Percentiles rank a stretch among this genome's conserved stretches.
phyloP scores from a whole-genome alignment of 2,329 filamentous ascomycete species.

The Ophiostoma sp. region DNA sequence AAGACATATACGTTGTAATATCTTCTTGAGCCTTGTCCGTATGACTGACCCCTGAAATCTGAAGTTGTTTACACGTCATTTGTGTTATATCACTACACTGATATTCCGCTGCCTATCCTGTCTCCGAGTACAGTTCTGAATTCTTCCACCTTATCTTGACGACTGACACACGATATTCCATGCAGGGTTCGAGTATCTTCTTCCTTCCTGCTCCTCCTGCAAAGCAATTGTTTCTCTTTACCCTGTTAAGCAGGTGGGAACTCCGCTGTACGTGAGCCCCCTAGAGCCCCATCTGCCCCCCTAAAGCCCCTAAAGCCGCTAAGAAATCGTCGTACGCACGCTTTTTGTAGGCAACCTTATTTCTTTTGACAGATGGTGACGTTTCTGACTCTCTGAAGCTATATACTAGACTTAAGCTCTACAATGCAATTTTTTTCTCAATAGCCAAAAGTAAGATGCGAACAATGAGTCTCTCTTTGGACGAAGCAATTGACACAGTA shows the following conservation, averaged over 20 bases:
- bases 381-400: no score
- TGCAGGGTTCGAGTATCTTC: background rate
- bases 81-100: background rate
- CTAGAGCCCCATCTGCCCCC: no score
- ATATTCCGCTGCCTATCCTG: background rate
- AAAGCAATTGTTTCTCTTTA: background rate
- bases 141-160: background rate
- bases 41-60: background rate
- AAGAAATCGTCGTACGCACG: background rate
- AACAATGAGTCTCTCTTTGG: background rate
- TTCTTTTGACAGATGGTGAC: no score
- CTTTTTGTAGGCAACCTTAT: constrained; percentile 11
- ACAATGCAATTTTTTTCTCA: no score
- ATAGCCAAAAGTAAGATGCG: background rate
- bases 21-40: background rate
- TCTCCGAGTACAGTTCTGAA: background rate
- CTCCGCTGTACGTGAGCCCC: background rate
- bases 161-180: background rate
- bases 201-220: background rate
- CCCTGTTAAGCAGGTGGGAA: background rate
- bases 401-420: no score
- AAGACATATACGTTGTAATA: no score
- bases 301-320: background rate
- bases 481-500: background rate
- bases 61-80: background rate